Evolutionary conservation across 768 basidiomycete species (phyloP).

Genomic region (Trametes coccinea): DNA sequence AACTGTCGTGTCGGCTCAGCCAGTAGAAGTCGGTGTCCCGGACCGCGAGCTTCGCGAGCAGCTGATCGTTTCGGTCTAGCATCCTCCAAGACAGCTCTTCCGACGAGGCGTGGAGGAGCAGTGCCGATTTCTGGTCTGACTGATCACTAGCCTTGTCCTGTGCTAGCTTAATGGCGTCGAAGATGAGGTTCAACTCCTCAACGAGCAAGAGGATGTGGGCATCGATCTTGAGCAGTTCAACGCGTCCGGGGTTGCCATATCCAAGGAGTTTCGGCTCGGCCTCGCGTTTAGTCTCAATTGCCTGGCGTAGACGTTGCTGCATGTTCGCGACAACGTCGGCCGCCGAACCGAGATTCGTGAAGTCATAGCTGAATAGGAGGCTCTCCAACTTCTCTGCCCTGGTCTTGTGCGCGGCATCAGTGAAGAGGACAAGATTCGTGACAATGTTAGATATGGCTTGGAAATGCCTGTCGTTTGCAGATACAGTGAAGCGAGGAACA

Average conservation of each 20-base stretch:
- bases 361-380: conserved; percentile 85
- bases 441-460: conserved; percentile 84
- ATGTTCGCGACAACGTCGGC: conserved; percentile 69
- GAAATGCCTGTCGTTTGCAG: conserved; percentile 82
- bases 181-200: conserved; percentile 81
- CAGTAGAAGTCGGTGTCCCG: conserved; percentile 77
- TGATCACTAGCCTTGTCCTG: conserved; percentile 72
- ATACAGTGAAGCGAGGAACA: conserved; percentile 84
- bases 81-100: conserved; percentile 91
- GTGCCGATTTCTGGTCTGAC: conserved; percentile 75
- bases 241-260: conserved; percentile 45
- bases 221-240: conserved; percentile 66
- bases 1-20: conserved; percentile 86
- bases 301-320: conserved; percentile 70
- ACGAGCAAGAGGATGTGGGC: conserved; percentile 71
- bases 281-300: conserved; percentile 51
- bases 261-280: conserved; percentile 40
- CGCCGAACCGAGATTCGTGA: conserved; percentile 72
- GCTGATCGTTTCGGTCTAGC: conserved; percentile 68
- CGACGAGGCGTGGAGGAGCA: conserved; percentile 78
- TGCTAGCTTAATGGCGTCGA: conserved; percentile 82
- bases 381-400: conserved; percentile 79
- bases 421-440: conserved; percentile 85
- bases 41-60: conserved; percentile 86
- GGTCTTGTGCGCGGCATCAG: conserved; percentile 80